These are phyloP conservation scores for Pythium utonaiense DNA, from an alignment of 352 stramenopile species.

Conservation along the genomic window DNA sequence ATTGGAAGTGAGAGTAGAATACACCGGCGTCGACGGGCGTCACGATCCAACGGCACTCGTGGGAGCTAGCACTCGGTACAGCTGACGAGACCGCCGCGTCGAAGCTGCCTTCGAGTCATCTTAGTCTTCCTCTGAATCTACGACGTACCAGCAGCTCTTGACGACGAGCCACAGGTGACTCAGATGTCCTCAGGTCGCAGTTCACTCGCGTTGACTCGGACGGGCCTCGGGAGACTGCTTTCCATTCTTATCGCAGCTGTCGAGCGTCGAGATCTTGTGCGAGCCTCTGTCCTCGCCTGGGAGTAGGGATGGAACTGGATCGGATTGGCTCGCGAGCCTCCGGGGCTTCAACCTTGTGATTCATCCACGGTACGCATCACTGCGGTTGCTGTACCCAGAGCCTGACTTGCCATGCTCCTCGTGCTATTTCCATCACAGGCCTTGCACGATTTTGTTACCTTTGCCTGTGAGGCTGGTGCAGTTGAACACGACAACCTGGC, in stretches of 20 bases:
- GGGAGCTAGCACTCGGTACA: neutral
- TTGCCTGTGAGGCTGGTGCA: too few relatives aligned
- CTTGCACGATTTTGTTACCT: too few relatives aligned
- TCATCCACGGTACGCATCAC: too few relatives aligned
- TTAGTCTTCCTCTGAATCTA: too few relatives aligned
- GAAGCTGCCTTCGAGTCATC: neutral
- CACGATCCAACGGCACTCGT: neutral
- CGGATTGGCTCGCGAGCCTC: neutral
- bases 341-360: neutral
- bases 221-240: too few relatives aligned
- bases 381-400: too few relatives aligned
- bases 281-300: too few relatives aligned
- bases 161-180: neutral
- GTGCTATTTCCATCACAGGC: too few relatives aligned
- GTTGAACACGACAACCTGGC: too few relatives aligned
- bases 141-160: neutral
- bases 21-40: neutral
- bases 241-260: neutral
- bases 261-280: neutral
- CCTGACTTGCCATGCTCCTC: too few relatives aligned
- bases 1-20: constrained; percentile 19
- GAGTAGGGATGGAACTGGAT: too few relatives aligned
- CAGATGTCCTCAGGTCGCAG: neutral
- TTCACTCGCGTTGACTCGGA: neutral
- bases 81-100: neutral